phyloP scores from a whole-genome alignment of 805 yeast genomes.

The Kazachstania bromeliacearum region DNA sequence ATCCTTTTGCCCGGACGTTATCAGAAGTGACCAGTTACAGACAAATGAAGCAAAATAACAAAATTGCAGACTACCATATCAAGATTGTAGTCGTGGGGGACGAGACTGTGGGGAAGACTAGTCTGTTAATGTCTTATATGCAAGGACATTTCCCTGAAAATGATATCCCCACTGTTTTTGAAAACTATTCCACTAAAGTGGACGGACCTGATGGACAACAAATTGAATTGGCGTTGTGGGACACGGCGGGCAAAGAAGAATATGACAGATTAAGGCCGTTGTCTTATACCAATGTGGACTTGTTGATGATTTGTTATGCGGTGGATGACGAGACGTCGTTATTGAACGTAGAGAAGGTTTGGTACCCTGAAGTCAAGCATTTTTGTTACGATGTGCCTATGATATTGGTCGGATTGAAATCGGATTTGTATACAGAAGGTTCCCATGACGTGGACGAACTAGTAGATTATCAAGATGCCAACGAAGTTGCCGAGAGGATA shows the following conservation, averaged over 20 bases:
- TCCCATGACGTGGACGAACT: conserved; percentile 11
- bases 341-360: conserved; percentile 64
- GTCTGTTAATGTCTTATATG: conserved; percentile 55
- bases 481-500: conserved; percentile 44
- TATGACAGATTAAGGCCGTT: conserved; percentile 73
- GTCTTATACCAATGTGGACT: conserved; percentile 69
- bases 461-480: conserved; percentile 40
- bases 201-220: conserved; percentile 37
- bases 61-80: conserved; percentile 31
- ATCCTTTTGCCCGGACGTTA: conserved; percentile 18
- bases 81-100: conserved; percentile 82
- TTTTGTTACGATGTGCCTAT: conserved; percentile 77
- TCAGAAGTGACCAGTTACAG: conserved; percentile 24
- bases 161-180: conserved; percentile 79
- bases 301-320: conserved; percentile 67
- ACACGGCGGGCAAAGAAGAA: conserved; percentile 86
- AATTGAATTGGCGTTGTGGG: conserved; percentile 76
- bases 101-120: conserved; percentile 87
- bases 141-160: conserved; percentile 55
- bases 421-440: conserved; percentile 40
- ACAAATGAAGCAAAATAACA: conserved; percentile 15
- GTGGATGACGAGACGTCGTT: conserved; percentile 54
- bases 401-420: conserved; percentile 72
- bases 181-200: conserved; percentile 58
- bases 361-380: conserved; percentile 82